Evolutionary conservation across 2,329 filamentous ascomycete genomes (phyloP), one percentile per base, ranked within the genome.

Genomic region (Alternaria atra): DNA sequence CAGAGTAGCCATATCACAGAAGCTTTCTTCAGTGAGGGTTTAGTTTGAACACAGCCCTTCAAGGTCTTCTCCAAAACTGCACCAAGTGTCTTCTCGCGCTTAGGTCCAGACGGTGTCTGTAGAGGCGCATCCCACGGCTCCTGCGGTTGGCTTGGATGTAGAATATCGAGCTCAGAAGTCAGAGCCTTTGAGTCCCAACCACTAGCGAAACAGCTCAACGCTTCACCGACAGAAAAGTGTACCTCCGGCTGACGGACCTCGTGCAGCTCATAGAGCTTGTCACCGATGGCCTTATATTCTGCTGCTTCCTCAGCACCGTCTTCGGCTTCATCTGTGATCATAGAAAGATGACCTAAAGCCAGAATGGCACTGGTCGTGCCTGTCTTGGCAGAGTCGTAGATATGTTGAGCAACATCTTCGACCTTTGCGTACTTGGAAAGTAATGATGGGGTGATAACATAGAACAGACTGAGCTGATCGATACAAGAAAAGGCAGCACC

Each of bases 1-100:
- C 91, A 97, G 60, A 98, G 89, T 0, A 98, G 85, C 95, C 95
- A 98, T 69, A 99, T 97, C 0, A 93, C 93, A 0, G 94, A 94
- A 3, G 94, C 93, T 75, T 97, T 97, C 69, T 93, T 89, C 5
- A 97, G 83, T 0, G 93, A 91, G 1, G 95, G 95, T 73, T 97
- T 97, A 0, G 92, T 93, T 8, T 90, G 88, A 70, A 91, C 90
- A 80, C 91, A 95, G 71, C 95, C 90, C 2, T 82, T 81, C 47
- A 98, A 84, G 2, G 96, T 85, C 73, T 90, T 93, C 60, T 91
- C 86, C 5, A 97, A 81, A 1, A 92, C 83, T 0, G 81, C 79
- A 8, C 80, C 80, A 27, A 80, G 61, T 90, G 80, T 52, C 84
- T 77, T 70, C 60, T 64, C 63, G 53, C 77, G 75, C 27, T 64